phyloP scores from a whole-genome alignment of 805 yeast species.

The Nematodospora valgi region DNA sequence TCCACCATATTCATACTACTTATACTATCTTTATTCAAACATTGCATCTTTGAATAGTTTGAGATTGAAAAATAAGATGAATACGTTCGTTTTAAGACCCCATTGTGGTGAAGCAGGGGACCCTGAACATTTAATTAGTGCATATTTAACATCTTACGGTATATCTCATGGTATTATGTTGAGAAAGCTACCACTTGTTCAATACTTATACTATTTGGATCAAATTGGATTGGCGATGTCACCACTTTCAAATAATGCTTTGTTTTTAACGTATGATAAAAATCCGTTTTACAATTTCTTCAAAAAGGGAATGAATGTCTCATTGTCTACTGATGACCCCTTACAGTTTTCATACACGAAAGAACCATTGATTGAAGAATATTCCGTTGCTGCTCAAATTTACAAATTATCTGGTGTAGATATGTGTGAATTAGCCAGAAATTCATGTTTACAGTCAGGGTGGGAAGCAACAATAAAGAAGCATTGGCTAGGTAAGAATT shows the following conservation, averaged over 20 bases:
- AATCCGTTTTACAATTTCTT: constrained; percentile 92
- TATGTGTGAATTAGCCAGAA: constrained; percentile 94
- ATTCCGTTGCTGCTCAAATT: constrained; percentile 97
- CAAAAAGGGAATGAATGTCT: constrained; percentile 90
- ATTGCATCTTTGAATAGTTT: constrained; percentile 82
- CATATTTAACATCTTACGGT: constrained; percentile 85
- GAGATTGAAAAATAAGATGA: constrained; percentile 71
- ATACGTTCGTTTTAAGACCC: constrained; percentile 92
- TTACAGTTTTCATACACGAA: constrained; percentile 94
- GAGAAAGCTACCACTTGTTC: constrained; percentile 92
- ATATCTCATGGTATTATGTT: constrained; percentile 93
- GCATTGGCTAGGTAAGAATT: constrained; percentile 87
- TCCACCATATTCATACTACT: constrained; percentile 97
- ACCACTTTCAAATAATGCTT: constrained; percentile 93
- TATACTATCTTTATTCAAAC: constrained; percentile 86
- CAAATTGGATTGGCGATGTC: constrained; percentile 99
- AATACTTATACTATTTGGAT: constrained; percentile 86
- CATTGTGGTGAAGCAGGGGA: constrained; percentile 99
- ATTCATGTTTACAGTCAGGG: constrained; percentile 91
- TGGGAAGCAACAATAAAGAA: constrained; percentile 82
- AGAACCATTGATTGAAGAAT: constrained; percentile 96
- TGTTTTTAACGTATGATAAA: constrained; percentile 93
- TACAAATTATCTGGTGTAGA: constrained; percentile 92
- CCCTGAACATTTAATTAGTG: constrained; percentile 91
- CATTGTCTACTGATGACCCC: constrained; percentile 96